Conservation (phyloP, 441 rosid species). For the Erysimum pusillum region DNA sequence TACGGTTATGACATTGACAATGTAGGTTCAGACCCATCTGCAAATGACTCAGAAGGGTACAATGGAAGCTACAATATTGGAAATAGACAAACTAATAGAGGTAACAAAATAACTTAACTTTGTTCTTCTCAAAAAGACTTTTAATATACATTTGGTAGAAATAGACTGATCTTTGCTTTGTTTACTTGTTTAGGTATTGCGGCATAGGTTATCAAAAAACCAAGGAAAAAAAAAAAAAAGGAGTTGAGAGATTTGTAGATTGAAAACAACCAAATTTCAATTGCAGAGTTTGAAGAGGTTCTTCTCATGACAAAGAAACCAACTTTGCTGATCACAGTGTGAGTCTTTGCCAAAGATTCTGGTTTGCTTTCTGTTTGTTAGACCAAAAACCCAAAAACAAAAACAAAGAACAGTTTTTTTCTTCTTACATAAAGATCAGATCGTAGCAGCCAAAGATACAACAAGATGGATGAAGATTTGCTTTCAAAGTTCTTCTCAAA, state of each 20-base stretch:
- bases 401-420: too few relatives aligned
- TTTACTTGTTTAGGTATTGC: slow-evolving; percentile 43
- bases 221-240: background rate
- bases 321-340: slow-evolving; percentile 23
- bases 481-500: slow-evolving; percentile 36
- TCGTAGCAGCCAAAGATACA: slow-evolving; percentile 39
- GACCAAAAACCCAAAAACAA: background rate
- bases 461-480: slow-evolving; percentile 32
- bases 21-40: slow-evolving; percentile 59
- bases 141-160: background rate
- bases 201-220: slow-evolving; percentile 42
- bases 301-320: slow-evolving; percentile 29
- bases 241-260: slow-evolving; percentile 32
- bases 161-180: slow-evolving; percentile 16
- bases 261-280: slow-evolving; percentile 29
- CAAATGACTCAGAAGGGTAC: slow-evolving; percentile 60
- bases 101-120: slow-evolving; percentile 38
- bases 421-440: slow-evolving; percentile 37
- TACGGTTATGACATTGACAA: slow-evolving; percentile 60
- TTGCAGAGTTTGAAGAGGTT: slow-evolving; percentile 36
- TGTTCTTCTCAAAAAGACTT: background rate
- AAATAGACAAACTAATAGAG: slow-evolving; percentile 67
- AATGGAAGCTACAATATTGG: slow-evolving; percentile 60
- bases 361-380: slow-evolving; percentile 21
- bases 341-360: slow-evolving; percentile 25